A percentile compares a stretch with the other conserved stretches of the same genome.
Conservation (phyloP, 2,329 filamentous ascomycete species). For the Verticillium klebahnii region DNA sequence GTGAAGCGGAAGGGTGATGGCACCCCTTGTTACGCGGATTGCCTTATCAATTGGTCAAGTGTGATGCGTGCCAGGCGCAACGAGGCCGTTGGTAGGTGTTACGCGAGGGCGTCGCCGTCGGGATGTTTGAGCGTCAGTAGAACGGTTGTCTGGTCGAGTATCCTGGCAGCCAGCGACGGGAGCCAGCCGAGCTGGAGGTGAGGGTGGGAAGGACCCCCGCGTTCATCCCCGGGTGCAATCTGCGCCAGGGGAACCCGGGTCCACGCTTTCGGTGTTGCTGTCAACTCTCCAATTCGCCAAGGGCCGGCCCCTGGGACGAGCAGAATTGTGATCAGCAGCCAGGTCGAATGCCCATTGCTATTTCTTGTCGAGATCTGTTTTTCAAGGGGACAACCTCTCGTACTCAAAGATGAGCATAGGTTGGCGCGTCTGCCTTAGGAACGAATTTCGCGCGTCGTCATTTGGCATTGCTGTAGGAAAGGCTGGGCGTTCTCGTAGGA, state of each 20-base stretch:
- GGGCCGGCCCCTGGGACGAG: not conserved
- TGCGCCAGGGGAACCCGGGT: not conserved
- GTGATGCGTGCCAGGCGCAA: too few relatives aligned
- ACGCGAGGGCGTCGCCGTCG: too few relatives aligned
- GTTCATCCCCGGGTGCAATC: not conserved
- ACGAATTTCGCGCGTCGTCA: not conserved
- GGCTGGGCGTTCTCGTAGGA: not conserved
- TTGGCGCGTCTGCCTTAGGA: not conserved
- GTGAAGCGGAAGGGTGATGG: too few relatives aligned
- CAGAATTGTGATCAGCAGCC: not conserved
- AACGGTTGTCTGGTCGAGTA: too few relatives aligned
- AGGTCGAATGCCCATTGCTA: not conserved
- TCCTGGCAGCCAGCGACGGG: too few relatives aligned
- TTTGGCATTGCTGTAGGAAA: not conserved
- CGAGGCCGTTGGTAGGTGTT: too few relatives aligned
- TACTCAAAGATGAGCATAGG: not conserved
- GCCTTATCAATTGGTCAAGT: too few relatives aligned
- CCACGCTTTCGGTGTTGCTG: not conserved
- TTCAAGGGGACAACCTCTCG: not conserved
- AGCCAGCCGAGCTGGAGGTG: not conserved
- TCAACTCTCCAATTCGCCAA: not conserved
- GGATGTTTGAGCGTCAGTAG: too few relatives aligned
- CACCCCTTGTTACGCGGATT: too few relatives aligned
- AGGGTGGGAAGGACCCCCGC: not conserved
- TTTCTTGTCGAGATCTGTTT: not conserved